Base-by-base conservation (phyloP, 2,329 filamentous ascomycete species). In the Monilinia fructigena region DNA sequence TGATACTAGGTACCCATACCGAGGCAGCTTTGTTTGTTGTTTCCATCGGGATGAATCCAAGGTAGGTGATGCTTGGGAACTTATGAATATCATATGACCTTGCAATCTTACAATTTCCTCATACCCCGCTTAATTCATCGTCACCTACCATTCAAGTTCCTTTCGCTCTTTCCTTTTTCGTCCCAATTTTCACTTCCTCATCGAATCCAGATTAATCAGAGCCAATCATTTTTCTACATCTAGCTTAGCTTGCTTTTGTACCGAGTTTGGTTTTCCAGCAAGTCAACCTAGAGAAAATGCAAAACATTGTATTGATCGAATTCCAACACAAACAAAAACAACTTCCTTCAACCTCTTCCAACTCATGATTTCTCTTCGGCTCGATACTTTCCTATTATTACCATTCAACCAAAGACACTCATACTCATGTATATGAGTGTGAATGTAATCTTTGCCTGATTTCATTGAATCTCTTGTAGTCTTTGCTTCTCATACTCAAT, bases 101-200 rank as follows among this genome's bases (percentile, higher is more conserved):
- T 38, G 28, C 16, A 23, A 18, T 23, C 48, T 5, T 26, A 38
- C 42, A 35, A 38, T 23, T 18, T 50, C 31, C 56, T 60, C 42
- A 6, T 38, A 11, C 20, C 42, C 45, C 45, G 31, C 56, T 35
- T 20, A 18, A 38, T 50, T 35, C 56, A 26, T 60, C 42, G 16
- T 23, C 45, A 50, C 45, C 42, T 60, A 35, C 12, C 45, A 26
- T n/a, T 56, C 20, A 16, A 3, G 28, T 42, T 45, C 23, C 14
- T 45, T 28, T 18, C 38, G 42, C 5, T 60, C 42, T 14, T 50
- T 40, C 31, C 58, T 14, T 40, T 38, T 42, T 12, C 58, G 4
- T 40, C 58, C 26, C 58, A 61, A 40, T 45, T 61, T 61, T 61
- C 58, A 38, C 58, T 38, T 26, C 14, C n/a, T 20, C 14, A 38